Evolutionary conservation across 2,329 filamentous ascomycete genomes (phyloP).

Genomic region (Botrytis tulipae): DNA sequence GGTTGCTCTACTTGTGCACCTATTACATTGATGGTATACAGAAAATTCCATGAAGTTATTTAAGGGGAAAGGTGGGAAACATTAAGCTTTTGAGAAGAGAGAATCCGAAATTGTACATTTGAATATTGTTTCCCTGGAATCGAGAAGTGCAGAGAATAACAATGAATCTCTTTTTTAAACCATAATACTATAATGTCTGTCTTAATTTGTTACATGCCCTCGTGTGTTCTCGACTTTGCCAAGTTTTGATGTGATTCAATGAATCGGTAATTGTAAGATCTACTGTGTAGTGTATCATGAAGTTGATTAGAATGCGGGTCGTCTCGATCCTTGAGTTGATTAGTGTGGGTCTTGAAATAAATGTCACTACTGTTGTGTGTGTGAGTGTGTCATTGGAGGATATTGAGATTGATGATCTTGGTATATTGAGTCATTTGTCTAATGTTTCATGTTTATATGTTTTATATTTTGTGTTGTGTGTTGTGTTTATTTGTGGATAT

Average conservation of each 20-base stretch:
- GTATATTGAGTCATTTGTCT: neutral
- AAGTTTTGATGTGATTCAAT: neutral
- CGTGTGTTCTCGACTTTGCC: neutral
- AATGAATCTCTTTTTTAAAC: slow-evolving; percentile 20
- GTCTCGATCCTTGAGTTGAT: neutral
- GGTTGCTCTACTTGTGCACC: slow-evolving; percentile 13
- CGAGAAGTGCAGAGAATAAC: slow-evolving; percentile 19
- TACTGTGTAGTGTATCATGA: neutral
- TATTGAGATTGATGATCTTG: neutral
- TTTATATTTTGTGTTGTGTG: neutral
- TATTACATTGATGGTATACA: slow-evolving; percentile 9
- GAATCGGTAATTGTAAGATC: neutral
- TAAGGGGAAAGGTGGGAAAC: slow-evolving; percentile 15
- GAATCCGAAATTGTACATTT: slow-evolving; percentile 36
- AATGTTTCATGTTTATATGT: neutral
- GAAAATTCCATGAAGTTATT: slow-evolving; percentile 11
- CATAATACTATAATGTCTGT: neutral
- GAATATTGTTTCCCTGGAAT: slow-evolving; percentile 21
- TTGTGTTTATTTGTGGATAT: too few relatives aligned
- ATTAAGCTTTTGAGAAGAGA: slow-evolving; percentile 28
- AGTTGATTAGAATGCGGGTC: neutral
- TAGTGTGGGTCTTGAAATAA: neutral
- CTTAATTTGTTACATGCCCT: neutral
- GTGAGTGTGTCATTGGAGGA: neutral
- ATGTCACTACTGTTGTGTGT: neutral